A percentile compares a stretch with the other conserved stretches of the same genome.
Evolutionary conservation across 176 grass and related monocot genomes (phyloP).

Genomic region (Rhynchospora breviuscula): DNA sequence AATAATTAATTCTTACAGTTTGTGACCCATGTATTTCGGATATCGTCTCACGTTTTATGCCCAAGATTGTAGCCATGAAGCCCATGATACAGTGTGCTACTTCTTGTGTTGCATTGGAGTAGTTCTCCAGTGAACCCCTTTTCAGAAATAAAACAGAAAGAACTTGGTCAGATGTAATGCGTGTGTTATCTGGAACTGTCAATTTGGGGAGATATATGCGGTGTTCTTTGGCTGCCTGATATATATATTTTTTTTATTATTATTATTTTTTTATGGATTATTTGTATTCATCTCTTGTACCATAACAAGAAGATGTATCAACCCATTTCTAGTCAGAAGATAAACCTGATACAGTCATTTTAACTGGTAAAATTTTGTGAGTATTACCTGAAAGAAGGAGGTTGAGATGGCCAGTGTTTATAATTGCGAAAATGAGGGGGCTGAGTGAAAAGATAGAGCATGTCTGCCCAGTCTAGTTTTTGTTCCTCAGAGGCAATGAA

Average conservation of each 20-base stretch:
- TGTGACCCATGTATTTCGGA: no score
- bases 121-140: no score
- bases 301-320: no score
- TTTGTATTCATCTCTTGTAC: background rate
- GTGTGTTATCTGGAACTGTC: background rate
- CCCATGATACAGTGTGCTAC: no score
- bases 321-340: no score
- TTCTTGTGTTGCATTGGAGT: no score
- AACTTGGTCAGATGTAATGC: background rate
- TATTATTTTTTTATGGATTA: background rate
- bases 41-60: no score
- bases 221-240: background rate
- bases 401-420: constrained; percentile 37
- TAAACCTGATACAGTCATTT: no score
- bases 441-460: constrained; percentile 27
- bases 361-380: background rate
- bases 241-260: background rate
- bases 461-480: constrained; percentile 57
- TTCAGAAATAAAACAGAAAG: background rate
- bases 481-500: constrained; percentile 38
- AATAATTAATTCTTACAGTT: no score
- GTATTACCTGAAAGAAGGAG: constrained; percentile 34
- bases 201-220: background rate
- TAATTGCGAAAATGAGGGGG: constrained; percentile 33
- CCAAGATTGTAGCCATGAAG: no score